These are phyloP conservation scores for Penicillium ochrochloron DNA, from an alignment of 495 filamentous ascomycete species.

Conservation along the genomic window DNA sequence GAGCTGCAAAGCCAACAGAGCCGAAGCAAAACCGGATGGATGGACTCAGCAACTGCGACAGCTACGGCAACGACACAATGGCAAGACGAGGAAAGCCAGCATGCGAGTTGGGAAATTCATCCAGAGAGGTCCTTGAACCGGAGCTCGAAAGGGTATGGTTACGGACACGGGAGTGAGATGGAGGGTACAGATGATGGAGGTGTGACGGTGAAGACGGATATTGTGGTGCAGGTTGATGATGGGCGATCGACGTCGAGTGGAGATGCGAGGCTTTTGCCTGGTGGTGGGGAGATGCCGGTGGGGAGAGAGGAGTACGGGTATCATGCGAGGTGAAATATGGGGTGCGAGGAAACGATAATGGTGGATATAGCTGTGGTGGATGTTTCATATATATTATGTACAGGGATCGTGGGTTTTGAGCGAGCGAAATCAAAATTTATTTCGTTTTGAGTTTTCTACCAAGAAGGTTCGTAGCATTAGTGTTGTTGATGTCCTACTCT, in stretches of 20 bases:
- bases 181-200: conserved; percentile 23
- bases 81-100: conserved; percentile 27
- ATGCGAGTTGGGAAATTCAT: conserved; percentile 17
- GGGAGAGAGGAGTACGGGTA: not conserved
- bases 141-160: conserved; percentile 18
- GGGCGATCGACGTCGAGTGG: conserved; percentile 27
- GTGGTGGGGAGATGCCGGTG: conserved; percentile 11
- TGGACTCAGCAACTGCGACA: conserved; percentile 26
- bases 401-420: not conserved
- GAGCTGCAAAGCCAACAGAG: conserved; percentile 20
- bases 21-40: conserved; percentile 24
- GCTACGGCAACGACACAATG: conserved; percentile 19
- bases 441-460: not conserved
- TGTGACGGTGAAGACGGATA: conserved; percentile 40
- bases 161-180: conserved; percentile 17
- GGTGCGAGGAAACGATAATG: not conserved
- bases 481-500: too few relatives aligned
- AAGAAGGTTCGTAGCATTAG: too few relatives aligned
- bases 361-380: not conserved
- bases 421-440: not conserved
- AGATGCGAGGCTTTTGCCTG: conserved; percentile 24
- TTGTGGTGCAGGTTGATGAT: conserved; percentile 38
- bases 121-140: conserved; percentile 26
- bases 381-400: conserved; percentile 2
- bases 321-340: not conserved